A percentile compares a stretch with the other conserved stretches of the same genome.
phyloP scores from a whole-genome alignment of 129 eudicot species.

The Cynara cardunculus region DNA sequence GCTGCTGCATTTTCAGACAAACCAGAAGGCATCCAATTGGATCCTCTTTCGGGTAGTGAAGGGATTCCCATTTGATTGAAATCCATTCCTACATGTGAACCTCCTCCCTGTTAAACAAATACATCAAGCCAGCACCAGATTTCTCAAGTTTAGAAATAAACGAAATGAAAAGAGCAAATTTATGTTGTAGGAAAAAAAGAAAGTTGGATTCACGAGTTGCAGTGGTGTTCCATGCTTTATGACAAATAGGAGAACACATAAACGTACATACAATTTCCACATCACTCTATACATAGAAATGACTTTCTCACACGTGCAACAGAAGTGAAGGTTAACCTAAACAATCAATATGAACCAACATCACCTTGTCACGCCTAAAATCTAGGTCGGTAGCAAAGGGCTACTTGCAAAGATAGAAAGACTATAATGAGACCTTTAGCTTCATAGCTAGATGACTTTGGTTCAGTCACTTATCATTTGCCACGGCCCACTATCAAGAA shows the following conservation, averaged over 20 bases:
- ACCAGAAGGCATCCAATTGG: constrained; percentile 67
- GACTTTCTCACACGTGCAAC: too few species aligned
- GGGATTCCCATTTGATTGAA: constrained; percentile 64
- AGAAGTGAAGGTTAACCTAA: not conserved
- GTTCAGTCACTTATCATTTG: not conserved
- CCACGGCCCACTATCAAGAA: not conserved
- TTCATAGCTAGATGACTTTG: not conserved
- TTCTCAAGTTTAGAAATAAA: not conserved
- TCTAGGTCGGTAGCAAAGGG: not conserved
- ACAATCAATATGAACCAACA: too few species aligned
- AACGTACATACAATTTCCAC: not conserved
- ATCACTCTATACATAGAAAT: too few species aligned
- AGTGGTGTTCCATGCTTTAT: too few species aligned
- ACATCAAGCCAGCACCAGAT: not conserved
- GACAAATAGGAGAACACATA: not conserved
- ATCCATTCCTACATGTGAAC: constrained; percentile 63
- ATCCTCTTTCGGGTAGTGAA: constrained; percentile 58
- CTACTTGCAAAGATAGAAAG: not conserved
- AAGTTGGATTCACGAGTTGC: too few species aligned
- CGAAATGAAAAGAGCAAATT: not conserved
- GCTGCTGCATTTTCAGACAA: constrained; percentile 32
- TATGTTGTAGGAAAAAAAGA: too few species aligned
- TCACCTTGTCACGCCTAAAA: not conserved
- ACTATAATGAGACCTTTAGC: not conserved
- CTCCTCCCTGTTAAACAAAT: constrained; percentile 48